phyloP scores from a whole-genome alignment of 169 alveolate genomes.

The Eimeria acervulina region DNA sequence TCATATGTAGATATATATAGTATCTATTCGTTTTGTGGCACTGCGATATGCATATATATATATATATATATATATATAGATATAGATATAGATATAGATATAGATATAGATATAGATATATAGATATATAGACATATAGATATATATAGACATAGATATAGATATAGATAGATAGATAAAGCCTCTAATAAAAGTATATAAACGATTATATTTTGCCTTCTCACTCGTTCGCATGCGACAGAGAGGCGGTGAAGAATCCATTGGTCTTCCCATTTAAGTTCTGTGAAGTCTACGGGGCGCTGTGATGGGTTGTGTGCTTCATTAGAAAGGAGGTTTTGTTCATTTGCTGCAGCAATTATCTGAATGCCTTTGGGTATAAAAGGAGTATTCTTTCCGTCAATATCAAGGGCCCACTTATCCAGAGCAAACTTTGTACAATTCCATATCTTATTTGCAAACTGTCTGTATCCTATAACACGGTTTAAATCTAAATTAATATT shows the following conservation, averaged over 20 bases:
- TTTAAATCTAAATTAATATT: conserved; percentile 98
- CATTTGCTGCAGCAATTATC: background rate
- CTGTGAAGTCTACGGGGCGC: background rate
- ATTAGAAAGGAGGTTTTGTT: background rate
- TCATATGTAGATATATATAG: no score
- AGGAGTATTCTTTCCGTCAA: background rate
- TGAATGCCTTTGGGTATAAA: conserved; percentile 41
- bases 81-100: background rate
- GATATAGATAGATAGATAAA: background rate
- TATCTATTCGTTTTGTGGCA: no score
- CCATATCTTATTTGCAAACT: conserved; percentile 99
- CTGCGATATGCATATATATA: background rate
- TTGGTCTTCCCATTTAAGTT: conserved; percentile 94
- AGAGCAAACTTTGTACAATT: conserved; percentile 96
- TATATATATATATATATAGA: no score
- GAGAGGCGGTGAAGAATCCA: conserved; percentile 97
- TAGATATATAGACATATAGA: background rate
- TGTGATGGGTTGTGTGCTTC: no score
- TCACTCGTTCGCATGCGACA: conserved; percentile 82
- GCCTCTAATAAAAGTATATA: background rate
- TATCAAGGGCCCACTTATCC: conserved; percentile 64
- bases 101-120: background rate
- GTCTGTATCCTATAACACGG: conserved; percentile 98
- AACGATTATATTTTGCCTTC: background rate
- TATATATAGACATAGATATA: background rate